phyloP scores from a whole-genome alignment of 108 stramenopile species.

The Cyclotella atomus region DNA sequence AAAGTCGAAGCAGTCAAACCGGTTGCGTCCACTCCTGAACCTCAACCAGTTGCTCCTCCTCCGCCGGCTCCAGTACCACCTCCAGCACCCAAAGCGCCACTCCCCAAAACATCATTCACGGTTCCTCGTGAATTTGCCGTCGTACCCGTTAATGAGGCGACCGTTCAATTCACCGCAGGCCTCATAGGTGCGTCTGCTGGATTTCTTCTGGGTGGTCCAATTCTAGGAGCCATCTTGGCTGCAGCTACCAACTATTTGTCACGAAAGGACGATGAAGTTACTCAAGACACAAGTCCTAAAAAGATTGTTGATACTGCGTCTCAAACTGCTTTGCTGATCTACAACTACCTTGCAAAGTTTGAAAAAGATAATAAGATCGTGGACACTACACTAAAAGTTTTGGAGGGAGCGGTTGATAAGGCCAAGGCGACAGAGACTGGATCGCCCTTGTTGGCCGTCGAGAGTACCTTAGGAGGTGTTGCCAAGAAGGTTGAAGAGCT shows the following conservation, averaged over 20 bases:
- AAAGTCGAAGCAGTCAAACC: background rate
- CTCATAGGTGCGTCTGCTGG: slow-evolving; percentile 28
- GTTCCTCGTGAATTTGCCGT: slow-evolving; percentile 41
- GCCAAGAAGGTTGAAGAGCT: slow-evolving; percentile 27
- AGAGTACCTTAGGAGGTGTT: slow-evolving; percentile 16
- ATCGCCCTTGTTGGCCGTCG: background rate
- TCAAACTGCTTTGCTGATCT: slow-evolving; percentile 22
- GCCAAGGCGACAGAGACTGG: slow-evolving; percentile 19
- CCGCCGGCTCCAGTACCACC: background rate
- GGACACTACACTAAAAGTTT: slow-evolving; percentile 8
- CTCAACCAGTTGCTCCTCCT: background rate
- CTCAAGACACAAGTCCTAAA: slow-evolving; percentile 10
- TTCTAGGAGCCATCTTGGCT: slow-evolving; percentile 63
- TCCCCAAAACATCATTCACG: slow-evolving; percentile 31
- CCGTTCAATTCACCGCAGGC: slow-evolving; percentile 48
- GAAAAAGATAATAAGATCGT: slow-evolving; percentile 37
- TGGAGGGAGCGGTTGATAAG: slow-evolving; percentile 25
- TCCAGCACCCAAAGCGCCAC: slow-evolving; percentile 2
- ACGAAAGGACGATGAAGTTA: slow-evolving; percentile 26
- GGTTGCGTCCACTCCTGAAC: background rate
- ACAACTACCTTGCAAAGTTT: slow-evolving; percentile 34
- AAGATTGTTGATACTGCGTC: slow-evolving; percentile 30
- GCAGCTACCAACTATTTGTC: slow-evolving; percentile 60
- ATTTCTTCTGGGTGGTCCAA: slow-evolving; percentile 65
- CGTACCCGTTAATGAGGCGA: slow-evolving; percentile 44